phyloP scores from a whole-genome alignment of 1,139 yeast species.

The Yarrowia galli region DNA sequence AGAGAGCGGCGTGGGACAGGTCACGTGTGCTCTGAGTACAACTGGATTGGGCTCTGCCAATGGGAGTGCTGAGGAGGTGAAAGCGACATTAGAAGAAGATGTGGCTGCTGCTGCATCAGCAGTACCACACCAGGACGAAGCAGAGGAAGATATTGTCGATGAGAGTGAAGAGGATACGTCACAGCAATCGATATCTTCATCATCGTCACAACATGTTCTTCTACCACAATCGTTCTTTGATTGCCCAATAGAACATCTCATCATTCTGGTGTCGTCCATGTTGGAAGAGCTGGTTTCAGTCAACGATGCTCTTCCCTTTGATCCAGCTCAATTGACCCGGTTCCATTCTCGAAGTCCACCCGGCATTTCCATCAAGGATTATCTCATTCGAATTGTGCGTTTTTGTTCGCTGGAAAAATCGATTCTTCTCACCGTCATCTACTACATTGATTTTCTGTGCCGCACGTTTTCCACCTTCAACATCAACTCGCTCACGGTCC shows the following conservation, averaged over 20 bases:
- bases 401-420: slow-evolving; percentile 87
- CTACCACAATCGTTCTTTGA: slow-evolving; percentile 67
- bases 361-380: slow-evolving; percentile 77
- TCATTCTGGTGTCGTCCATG: slow-evolving; percentile 79
- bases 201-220: background rate
- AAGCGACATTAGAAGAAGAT: too few relatives aligned
- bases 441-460: slow-evolving; percentile 85
- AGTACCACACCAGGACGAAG: background rate
- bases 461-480: slow-evolving; percentile 81
- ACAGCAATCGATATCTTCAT: background rate
- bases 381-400: slow-evolving; percentile 76
- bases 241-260: slow-evolving; percentile 74
- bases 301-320: slow-evolving; percentile 64
- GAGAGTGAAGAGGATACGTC: background rate
- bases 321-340: slow-evolving; percentile 66
- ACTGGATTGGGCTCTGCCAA: background rate
- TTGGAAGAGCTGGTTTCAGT: slow-evolving; percentile 70
- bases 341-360: slow-evolving; percentile 96
- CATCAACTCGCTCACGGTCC: slow-evolving; percentile 89
- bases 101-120: too few relatives aligned
- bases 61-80: background rate
- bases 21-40: slow-evolving; percentile 4
- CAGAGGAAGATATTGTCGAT: background rate
- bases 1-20: slow-evolving; percentile 13
- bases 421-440: slow-evolving; percentile 78